Base-by-base conservation (phyloP, 2,329 filamentous ascomycete species). In the Xylogone sp. region DNA sequence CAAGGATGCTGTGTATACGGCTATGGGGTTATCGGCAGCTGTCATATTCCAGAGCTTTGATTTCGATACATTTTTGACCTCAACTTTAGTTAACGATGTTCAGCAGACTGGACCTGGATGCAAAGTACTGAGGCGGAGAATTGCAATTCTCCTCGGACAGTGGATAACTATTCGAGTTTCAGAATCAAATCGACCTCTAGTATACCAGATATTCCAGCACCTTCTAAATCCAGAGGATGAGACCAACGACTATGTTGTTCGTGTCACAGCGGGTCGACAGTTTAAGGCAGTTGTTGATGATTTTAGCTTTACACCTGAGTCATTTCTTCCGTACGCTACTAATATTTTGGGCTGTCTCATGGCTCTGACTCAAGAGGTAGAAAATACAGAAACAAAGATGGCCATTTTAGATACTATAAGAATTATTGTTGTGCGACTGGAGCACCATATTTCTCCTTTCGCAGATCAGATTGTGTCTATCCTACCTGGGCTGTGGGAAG, bases 1-100 rank as follows among this genome's bases (percentile, higher is more conserved):
- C 53, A 97, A 97, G 66, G 94, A 99, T 66, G 93, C 93, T 0
- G 84, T 97, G 1, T 99, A 99, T 65, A 95, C 90, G 4, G 91
- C 93, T 10, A 86, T 99, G 72, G 92, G 93, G 2, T 77, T 97
- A 47, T 84, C 94, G 0, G 89, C 92, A 1, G 79, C 89, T 2
- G 84, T 92, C 39, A 74, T 97, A 16, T 78, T 86, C 53, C 75
- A 85, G 45, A 76, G 82, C 10, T 82, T 97, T 56, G 88, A 97
- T 68, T 97, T 97, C 70, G 87, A 95, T 64, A 68, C 77, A 1
- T 88, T 97, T 63, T 71, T 99, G 42, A 76, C 81, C 16, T 83
- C 84, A 4, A 91, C 88, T 0, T 75, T 99, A 27, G 83, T 89
- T 3, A 76, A 80, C 3, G 94, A 99, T 66, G 86, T 89, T 0